These are phyloP conservation scores for Plantago ovata DNA, from an alignment of 257 asterid genomes.

Conservation along the genomic window DNA sequence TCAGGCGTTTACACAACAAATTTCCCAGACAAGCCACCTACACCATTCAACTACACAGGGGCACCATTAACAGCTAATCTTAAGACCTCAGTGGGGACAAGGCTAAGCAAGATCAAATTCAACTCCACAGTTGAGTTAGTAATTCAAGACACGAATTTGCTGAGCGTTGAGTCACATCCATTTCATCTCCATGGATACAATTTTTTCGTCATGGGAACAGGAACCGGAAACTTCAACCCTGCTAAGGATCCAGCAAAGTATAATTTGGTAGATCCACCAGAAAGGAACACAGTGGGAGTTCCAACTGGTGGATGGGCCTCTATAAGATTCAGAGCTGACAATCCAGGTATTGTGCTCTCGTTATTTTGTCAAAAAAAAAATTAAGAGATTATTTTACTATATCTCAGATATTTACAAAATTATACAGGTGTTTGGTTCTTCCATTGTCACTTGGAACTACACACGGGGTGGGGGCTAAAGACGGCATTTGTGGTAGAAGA, in stretches of 20 bases:
- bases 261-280: conserved; percentile 48
- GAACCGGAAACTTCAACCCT: conserved; percentile 41
- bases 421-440: conserved; percentile 49
- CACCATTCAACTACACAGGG: conserved; percentile 40
- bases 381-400: not conserved
- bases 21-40: conserved; percentile 46
- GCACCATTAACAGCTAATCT: conserved; percentile 45
- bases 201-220: conserved; percentile 47
- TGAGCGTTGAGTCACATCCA: conserved; percentile 50
- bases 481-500: conserved; percentile 56
- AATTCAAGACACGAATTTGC: conserved; percentile 42
- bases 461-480: conserved; percentile 61
- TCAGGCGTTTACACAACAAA: conserved; percentile 32
- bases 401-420: not conserved
- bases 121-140: conserved; percentile 44
- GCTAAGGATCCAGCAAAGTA: conserved; percentile 37
- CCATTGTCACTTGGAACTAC: conserved; percentile 61
- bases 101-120: conserved; percentile 36
- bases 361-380: not conserved
- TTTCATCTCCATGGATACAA: conserved; percentile 55
- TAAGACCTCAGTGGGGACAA: conserved; percentile 35
- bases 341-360: conserved; percentile 34
- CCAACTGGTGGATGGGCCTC: conserved; percentile 62
- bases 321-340: conserved; percentile 50
- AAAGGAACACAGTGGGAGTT: conserved; percentile 51